phyloP scores from a whole-genome alignment of 163 green algal species.

The Scenedesmus sp. region DNA sequence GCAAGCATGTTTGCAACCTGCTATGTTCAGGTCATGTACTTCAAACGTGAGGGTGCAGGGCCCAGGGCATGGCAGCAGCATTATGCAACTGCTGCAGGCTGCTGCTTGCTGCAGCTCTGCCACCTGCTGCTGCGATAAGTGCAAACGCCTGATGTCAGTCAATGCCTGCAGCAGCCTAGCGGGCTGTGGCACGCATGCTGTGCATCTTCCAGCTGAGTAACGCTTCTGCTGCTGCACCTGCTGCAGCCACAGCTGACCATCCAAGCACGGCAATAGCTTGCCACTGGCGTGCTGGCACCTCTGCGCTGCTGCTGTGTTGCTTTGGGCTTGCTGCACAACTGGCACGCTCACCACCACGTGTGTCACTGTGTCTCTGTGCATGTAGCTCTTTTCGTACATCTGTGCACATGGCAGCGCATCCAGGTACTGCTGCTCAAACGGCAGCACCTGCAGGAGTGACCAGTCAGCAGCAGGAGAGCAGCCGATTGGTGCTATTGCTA shows the following conservation, averaged over 20 bases:
- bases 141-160: too few relatives aligned
- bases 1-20: too few relatives aligned
- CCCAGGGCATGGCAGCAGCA: too few relatives aligned
- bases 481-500: not conserved
- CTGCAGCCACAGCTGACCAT: too few relatives aligned
- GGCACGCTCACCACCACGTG: conserved; percentile 79
- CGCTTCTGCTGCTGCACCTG: too few relatives aligned
- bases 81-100: not conserved
- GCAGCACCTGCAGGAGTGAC: conserved; percentile 70
- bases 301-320: not conserved
- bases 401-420: conserved; percentile 76
- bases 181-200: too few relatives aligned
- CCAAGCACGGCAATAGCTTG: too few relatives aligned
- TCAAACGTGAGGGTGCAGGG: too few relatives aligned
- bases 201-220: too few relatives aligned
- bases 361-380: conserved; percentile 96
- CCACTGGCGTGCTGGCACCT: not conserved
- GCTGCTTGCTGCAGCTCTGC: not conserved
- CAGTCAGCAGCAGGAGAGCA: not conserved
- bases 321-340: not conserved
- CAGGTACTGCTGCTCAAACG: conserved; percentile 86
- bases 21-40: too few relatives aligned
- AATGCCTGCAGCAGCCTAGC: too few relatives aligned
- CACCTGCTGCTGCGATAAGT: too few relatives aligned
- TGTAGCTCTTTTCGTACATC: conserved; percentile 99